A percentile compares a stretch with the other conserved stretches of the same genome.
These are phyloP conservation scores for Pisolithus thermaeus DNA, from an alignment of 1,284 basidiomycete species.

Conservation along the genomic window DNA sequence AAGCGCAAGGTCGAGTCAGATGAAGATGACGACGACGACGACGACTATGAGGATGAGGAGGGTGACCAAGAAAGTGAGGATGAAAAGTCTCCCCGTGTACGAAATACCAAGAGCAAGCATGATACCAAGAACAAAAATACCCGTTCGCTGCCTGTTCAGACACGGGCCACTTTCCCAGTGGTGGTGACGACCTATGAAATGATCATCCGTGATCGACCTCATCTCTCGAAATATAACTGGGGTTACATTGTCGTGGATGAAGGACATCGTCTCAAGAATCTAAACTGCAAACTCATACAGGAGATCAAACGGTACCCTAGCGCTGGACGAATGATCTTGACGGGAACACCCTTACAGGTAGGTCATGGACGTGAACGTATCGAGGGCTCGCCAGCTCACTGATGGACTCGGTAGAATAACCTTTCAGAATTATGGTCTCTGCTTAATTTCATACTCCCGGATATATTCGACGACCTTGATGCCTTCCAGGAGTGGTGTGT, in stretches of 20 bases:
- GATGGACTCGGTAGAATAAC: slow-evolving; percentile 64
- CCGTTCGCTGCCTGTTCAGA: slow-evolving; percentile 11
- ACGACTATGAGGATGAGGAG: slow-evolving; percentile 4
- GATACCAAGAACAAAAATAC: not conserved
- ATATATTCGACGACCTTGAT: slow-evolving; percentile 87
- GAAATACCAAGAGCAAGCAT: slow-evolving; percentile 12
- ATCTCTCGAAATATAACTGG: slow-evolving; percentile 71
- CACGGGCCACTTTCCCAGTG: slow-evolving; percentile 57
- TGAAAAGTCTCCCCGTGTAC: slow-evolving; percentile 11
- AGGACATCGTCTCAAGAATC: slow-evolving; percentile 91
- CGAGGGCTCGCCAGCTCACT: not conserved
- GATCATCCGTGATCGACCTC: slow-evolving; percentile 75
- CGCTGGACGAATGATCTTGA: slow-evolving; percentile 87
- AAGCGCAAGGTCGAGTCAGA: slow-evolving; percentile 15
- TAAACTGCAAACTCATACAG: slow-evolving; percentile 84
- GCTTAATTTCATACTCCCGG: slow-evolving; percentile 90
- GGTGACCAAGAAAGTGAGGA: not conserved
- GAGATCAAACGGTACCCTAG: slow-evolving; percentile 88
- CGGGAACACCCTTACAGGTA: slow-evolving; percentile 90
- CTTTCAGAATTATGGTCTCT: slow-evolving; percentile 91
- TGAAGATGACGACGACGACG: slow-evolving; percentile 10
- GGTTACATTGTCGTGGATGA: slow-evolving; percentile 96
- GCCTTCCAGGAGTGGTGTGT: slow-evolving; percentile 87
- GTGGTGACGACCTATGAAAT: slow-evolving; percentile 94
- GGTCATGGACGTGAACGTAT: slow-evolving; percentile 21